These are phyloP conservation scores for Pleomassaria siparia DNA, from an alignment of 2,329 filamentous ascomycete species.

Conservation along the genomic window DNA sequence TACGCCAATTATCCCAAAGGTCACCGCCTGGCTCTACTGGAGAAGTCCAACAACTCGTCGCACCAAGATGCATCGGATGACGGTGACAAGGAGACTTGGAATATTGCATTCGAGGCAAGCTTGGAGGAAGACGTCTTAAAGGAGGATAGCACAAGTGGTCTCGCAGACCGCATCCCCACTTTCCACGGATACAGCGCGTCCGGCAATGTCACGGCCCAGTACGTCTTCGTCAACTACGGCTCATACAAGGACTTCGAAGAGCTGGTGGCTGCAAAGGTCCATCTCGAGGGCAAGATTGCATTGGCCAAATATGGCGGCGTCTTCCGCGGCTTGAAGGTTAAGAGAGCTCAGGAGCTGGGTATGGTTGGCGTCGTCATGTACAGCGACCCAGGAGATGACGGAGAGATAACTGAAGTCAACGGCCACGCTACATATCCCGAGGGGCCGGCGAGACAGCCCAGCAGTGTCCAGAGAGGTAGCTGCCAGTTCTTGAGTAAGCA, in stretches of 20 bases:
- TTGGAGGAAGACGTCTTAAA: constrained; percentile 82
- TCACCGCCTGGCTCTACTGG: constrained; percentile 49
- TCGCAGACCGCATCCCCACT: constrained; percentile 74
- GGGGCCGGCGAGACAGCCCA: constrained; percentile 84
- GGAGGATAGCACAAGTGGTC: constrained; percentile 76
- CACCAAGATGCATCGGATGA: constrained; percentile 45
- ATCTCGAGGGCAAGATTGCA: constrained; percentile 81
- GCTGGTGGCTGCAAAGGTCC: constrained; percentile 71
- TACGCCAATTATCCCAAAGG: constrained; percentile 55
- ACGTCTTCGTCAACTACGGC: constrained; percentile 90
- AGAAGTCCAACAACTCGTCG: constrained; percentile 54
- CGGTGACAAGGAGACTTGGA: constrained; percentile 50
- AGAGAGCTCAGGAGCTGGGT: constrained; percentile 86
- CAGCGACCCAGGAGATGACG: constrained; percentile 87
- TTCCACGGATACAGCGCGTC: constrained; percentile 95
- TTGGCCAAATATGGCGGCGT: constrained; percentile 82
- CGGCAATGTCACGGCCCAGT: constrained; percentile 85
- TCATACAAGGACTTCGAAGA: constrained; percentile 85
- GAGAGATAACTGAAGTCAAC: constrained; percentile 76
- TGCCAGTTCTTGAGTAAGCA: constrained; percentile 60
- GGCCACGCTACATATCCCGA: constrained; percentile 79
- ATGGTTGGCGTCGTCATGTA: constrained; percentile 86
- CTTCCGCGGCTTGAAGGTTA: constrained; percentile 89
- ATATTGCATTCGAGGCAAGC: constrained; percentile 74
- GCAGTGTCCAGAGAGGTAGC: constrained; percentile 87